Evolutionary conservation across 202 grass and related monocot genomes (phyloP).

Genomic region (Zizania palustris): DNA sequence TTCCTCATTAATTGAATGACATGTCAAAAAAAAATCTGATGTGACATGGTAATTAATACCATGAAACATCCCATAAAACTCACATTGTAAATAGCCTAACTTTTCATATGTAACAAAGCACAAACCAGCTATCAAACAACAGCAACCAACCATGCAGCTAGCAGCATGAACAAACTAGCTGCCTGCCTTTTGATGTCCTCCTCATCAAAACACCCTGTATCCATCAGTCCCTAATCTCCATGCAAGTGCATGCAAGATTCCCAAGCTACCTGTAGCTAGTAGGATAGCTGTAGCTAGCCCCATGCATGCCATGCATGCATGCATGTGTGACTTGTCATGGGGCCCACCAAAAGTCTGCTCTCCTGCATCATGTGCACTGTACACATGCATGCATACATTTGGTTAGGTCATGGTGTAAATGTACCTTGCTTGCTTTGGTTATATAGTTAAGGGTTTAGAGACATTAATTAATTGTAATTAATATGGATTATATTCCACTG

Average conservation of each 20-base stretch:
- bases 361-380: too few species aligned
- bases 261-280: slow-evolving; percentile 9
- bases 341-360: slow-evolving; percentile 21
- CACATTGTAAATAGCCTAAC: too few species aligned
- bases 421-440: slow-evolving; percentile 19
- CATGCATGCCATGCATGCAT: slow-evolving; percentile 18
- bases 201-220: slow-evolving; percentile 60
- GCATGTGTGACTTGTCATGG: slow-evolving; percentile 5
- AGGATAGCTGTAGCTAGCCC: too few species aligned
- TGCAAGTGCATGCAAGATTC: slow-evolving; percentile 33
- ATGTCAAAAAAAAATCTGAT: too few species aligned
- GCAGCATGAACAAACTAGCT: slow-evolving; percentile 3
- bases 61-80: too few species aligned
- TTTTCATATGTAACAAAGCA: too few species aligned
- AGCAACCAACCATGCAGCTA: slow-evolving; percentile 17
- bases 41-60: too few species aligned
- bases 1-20: too few species aligned
- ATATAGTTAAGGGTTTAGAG: background rate
- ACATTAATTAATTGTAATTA: background rate
- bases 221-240: slow-evolving; percentile 3
- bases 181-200: background rate
- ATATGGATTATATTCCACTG: slow-evolving; percentile 13
- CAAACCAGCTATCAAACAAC: background rate
- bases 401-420: background rate
- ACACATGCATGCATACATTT: too few species aligned